Percentiles rank a stretch among this genome's conserved stretches.
These are phyloP conservation scores for Fraxinus greggii DNA, from an alignment of 305 asterid species.

Conservation along the genomic window DNA sequence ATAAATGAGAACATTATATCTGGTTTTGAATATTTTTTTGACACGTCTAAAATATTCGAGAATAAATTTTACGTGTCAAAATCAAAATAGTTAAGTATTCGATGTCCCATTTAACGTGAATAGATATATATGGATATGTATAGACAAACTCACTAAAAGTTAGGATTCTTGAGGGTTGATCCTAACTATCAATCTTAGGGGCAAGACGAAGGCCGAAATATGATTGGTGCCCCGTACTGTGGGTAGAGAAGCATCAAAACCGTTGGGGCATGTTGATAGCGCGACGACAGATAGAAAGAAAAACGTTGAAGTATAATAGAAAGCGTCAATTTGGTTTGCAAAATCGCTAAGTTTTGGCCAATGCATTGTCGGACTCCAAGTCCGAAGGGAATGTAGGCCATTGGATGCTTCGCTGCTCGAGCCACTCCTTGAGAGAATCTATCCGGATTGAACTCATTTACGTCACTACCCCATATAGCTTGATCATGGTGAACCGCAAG, in stretches of 20 bases:
- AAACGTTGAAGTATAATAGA: conserved; percentile 76
- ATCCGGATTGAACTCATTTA: conserved; percentile 72
- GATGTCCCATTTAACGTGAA: not conserved
- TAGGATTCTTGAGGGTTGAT: not conserved
- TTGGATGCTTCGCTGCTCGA: conserved; percentile 69
- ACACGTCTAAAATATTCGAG: not conserved
- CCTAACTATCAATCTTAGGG: not conserved
- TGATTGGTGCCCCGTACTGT: conserved; percentile 80
- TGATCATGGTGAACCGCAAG: conserved; percentile 84
- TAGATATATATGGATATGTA: not conserved
- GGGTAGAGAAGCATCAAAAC: conserved; percentile 78
- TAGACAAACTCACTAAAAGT: not conserved
- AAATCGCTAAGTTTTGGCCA: conserved; percentile 76
- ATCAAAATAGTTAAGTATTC: not conserved
- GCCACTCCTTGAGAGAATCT: conserved; percentile 72
- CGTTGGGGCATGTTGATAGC: conserved; percentile 73
- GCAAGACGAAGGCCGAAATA: conserved; percentile 32
- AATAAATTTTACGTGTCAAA: not conserved
- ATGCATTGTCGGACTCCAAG: conserved; percentile 81
- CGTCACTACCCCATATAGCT: conserved; percentile 73
- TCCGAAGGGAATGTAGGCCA: conserved; percentile 91
- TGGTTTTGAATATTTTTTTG: not conserved
- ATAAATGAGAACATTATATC: not conserved
- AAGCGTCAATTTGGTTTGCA: conserved; percentile 72
- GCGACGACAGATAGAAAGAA: conserved; percentile 57